Base-by-base conservation (phyloP, 352 stramenopile species). In the Blastocystis sp. region DNA sequence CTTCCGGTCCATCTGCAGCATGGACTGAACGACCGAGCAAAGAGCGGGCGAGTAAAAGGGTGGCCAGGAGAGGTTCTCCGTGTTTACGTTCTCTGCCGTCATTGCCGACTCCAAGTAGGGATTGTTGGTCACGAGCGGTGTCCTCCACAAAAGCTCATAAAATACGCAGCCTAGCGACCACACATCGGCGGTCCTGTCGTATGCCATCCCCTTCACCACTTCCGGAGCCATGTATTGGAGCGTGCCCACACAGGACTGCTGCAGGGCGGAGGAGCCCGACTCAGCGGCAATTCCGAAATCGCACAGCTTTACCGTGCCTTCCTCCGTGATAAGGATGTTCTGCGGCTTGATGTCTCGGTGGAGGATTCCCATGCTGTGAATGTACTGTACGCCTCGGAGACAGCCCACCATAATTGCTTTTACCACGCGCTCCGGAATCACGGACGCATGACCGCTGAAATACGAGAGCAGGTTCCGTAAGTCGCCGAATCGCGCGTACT, bases 321-420 rank as follows among this genome's bases (percentile, higher is more conserved):
- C 94, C 86, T 98, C 96, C 90, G 98, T 96, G 90, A 99, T 99
- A 95, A 99, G 98, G 60, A 98, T 95, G 90, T 99, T 99, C 91
- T 99, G 96, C 34, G 96, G 97, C 92, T 99, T 99, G 40, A 99
- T 96, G 90, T 99, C 97, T 67, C 97, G 93, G 91, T 99, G 97
- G 96, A 99, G 99, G 88, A 99, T 98, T 62, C 96, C 96, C 81
- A 99, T 98, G 11, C 94, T 95, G 92, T 99, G 97, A 90, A 95
- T 98, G 90, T 97, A 99, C 92, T 99, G 95, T 38, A 99, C 91
- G 5, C 96, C 96, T 91, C 95, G 95, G 53, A 97, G 34, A 61
- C 74, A 60, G 0, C 69, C 74, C 21, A 40, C 1, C 7, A 84
- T 14, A 0, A 84, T 53, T 0, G n/a, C 9, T 7, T 28, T 52